Percentiles rank a stretch among this genome's conserved stretches.
These are phyloP conservation scores for Trichosanthes truncata DNA, from an alignment of 306 rosid genomes.

Conservation along the genomic window DNA sequence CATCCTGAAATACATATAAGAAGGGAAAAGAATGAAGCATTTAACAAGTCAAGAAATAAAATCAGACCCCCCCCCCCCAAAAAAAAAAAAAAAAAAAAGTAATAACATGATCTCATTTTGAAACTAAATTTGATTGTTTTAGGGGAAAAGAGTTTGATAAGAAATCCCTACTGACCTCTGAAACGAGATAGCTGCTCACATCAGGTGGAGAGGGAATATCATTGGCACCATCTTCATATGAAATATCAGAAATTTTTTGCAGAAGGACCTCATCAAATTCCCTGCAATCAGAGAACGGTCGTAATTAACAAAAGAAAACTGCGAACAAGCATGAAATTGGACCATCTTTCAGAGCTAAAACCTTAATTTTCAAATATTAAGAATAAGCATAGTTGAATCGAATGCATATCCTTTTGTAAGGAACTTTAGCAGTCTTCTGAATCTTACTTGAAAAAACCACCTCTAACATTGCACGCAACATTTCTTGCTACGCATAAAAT, in stretches of 20 bases:
- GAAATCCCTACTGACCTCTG: conserved; percentile 59
- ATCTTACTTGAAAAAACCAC: conserved; percentile 86
- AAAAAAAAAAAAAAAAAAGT: neutral
- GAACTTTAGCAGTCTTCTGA: neutral
- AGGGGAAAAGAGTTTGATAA: neutral
- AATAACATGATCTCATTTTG: neutral
- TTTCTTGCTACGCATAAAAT: conserved; percentile 95
- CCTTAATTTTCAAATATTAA: conserved; percentile 5
- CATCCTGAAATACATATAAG: conserved; percentile 52
- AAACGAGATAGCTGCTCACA: conserved; percentile 82
- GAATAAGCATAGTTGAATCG: neutral
- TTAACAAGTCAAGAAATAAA: neutral
- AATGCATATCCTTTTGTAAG: neutral
- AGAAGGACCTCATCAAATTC: conserved; percentile 85
- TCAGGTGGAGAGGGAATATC: conserved; percentile 75
- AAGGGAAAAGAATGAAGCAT: neutral
- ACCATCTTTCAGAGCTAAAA: conserved; percentile 16
- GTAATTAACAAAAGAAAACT: conserved; percentile 19
- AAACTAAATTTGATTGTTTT: neutral
- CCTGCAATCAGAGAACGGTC: conserved; percentile 36
- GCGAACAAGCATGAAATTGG: neutral
- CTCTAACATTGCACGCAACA: conserved; percentile 97
- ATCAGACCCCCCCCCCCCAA: neutral
- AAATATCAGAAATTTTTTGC: conserved; percentile 65
- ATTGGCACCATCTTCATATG: conserved; percentile 67